Base-by-base conservation (phyloP, 768 basidiomycete species). In the Leccinum variicolor region DNA sequence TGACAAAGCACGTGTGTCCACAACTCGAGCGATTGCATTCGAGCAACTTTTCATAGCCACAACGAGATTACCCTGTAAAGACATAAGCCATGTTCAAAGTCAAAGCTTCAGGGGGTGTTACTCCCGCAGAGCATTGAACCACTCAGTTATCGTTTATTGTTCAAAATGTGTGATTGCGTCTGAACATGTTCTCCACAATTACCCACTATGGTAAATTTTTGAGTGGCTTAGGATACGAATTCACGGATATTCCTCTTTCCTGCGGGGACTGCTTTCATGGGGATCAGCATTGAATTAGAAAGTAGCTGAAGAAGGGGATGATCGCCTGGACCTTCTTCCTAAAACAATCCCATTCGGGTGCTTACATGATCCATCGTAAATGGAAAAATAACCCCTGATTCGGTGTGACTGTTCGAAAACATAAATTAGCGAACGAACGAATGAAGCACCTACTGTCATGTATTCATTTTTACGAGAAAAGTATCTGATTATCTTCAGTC, bases 11-110 rank as follows among this genome's bases (percentile, higher is more conserved):
- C 34, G 59, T 67, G 57, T 0, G 50, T 60, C 58, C 52, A 61
- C 60, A 53, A n/a, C 50, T 43, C 56, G 50, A 53, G 55, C 56
- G 69, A 73, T 71, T 73, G 71, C 61, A 50, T 72, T 50, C 46
- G 25, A 48, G 47, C 47, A 48, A 45, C 26, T 25, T 53, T 21
- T 45, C 43, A 60, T 41, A 56, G 53, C 59, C 64, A 58, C 62
- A 62, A 23, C 21, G 36, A 64, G 60, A 60, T 59, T 69, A 59
- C 59, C 63, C 50, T 29, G 54, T 64, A 50, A 58, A 46, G 53
- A 41, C 29, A 61, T 63, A 63, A 68, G 64, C 71, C 64, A 21
- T n/a, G n/a, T 31, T n/a, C 13, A 31, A 14, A 25, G 64, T 63
- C 36, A 50, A 62, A 68, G 56, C 53, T 23, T 39, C 46, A 29